Conservation (phyloP, 2,329 filamentous ascomycete species). For the Chaetomiaceae sp. region DNA sequence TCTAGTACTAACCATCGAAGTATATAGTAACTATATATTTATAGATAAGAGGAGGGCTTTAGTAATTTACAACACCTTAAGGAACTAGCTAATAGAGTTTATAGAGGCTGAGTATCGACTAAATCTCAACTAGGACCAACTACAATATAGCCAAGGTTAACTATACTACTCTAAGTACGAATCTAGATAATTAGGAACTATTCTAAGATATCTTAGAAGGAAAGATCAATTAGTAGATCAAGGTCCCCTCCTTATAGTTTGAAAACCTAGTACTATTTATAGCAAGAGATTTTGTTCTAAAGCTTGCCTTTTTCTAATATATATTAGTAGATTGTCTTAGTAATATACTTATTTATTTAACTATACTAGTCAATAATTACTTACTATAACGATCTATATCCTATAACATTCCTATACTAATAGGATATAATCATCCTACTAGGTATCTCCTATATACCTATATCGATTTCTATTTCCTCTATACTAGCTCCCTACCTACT, state of each 20-base stretch:
- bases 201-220: conserved; percentile 4
- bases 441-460: too few relatives aligned
- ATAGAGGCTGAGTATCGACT: conserved; percentile 10
- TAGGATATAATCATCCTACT: too few relatives aligned
- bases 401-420: too few relatives aligned
- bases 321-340: too few relatives aligned
- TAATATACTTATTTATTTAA: too few relatives aligned
- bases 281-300: too few relatives aligned
- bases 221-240: conserved; percentile 5
- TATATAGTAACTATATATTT: conserved; percentile 4
- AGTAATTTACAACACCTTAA: conserved; percentile 12
- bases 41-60: conserved; percentile 9
- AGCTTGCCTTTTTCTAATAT: too few relatives aligned
- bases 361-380: too few relatives aligned
- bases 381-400: too few relatives aligned
- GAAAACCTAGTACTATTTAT: conserved; percentile 3
- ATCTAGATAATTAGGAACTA: neutral
- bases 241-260: conserved; percentile 6
- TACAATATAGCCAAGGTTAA: neutral
- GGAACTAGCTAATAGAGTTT: conserved; percentile 11
- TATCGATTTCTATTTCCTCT: too few relatives aligned
- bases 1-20: conserved; percentile 8
- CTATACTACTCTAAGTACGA: conserved; percentile 4
- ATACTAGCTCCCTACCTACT: too few relatives aligned
- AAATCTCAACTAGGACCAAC: conserved; percentile 3